phyloP scores from a whole-genome alignment of 768 basidiomycete genomes.

The Termitomyces sp. region DNA sequence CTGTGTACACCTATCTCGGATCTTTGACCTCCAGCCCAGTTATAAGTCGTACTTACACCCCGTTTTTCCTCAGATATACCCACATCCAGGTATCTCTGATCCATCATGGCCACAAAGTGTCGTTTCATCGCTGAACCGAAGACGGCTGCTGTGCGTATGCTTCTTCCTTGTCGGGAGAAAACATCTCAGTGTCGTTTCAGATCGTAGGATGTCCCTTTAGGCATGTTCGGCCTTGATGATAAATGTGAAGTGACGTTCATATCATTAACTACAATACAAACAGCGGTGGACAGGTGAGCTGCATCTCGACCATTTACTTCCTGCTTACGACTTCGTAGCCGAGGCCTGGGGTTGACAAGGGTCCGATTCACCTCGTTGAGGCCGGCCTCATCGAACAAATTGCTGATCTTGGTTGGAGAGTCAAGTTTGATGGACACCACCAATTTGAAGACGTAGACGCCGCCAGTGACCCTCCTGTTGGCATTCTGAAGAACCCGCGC shows the following conservation, averaged over 20 bases:
- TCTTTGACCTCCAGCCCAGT: not conserved
- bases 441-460: slow-evolving; percentile 74
- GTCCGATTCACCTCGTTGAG: slow-evolving; percentile 83
- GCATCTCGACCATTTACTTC: not conserved
- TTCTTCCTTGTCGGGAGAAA: not conserved
- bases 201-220: slow-evolving; percentile 96
- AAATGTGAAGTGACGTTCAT: not conserved
- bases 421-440: slow-evolving; percentile 86
- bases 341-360: slow-evolving; percentile 76
- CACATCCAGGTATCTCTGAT: not conserved
- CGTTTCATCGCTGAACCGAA: slow-evolving; percentile 61
- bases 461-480: slow-evolving; percentile 71
- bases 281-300: slow-evolving; percentile 62
- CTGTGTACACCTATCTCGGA: not conserved
- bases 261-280: slow-evolving; percentile 3
- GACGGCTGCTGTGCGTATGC: slow-evolving; percentile 66
- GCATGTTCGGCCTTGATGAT: slow-evolving; percentile 36
- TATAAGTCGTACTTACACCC: not conserved
- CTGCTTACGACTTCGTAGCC: slow-evolving; percentile 38
- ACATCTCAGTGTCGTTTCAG: slow-evolving; percentile 29
- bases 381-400: slow-evolving; percentile 81
- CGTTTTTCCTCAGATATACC: not conserved
- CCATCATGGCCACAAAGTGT: slow-evolving; percentile 23
- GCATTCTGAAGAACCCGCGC: slow-evolving; percentile 85
- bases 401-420: slow-evolving; percentile 77